Percentiles rank a stretch among this genome's conserved stretches.
phyloP scores from a whole-genome alignment of 78 protist genomes.

The Monocercomonoides exilis region DNA sequence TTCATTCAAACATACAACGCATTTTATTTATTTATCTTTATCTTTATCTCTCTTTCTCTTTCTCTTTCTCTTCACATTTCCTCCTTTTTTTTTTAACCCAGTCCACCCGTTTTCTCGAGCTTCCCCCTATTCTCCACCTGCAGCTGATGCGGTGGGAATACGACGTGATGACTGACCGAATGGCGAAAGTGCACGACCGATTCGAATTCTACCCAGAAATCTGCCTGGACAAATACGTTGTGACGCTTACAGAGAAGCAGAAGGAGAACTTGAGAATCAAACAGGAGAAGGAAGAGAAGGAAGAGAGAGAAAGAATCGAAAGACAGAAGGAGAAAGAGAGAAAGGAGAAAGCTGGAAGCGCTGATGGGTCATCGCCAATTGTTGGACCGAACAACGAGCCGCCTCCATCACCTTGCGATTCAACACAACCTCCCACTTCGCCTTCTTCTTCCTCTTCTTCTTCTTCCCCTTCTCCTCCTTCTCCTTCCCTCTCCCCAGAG shows the following conservation, averaged over 20 bases:
- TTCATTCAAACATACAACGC: no score
- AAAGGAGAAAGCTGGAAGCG: constrained; percentile 32
- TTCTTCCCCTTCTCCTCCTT: neutral
- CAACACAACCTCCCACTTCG: neutral
- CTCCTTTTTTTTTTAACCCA: neutral
- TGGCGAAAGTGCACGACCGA: constrained; percentile 73
- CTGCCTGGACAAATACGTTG: no score
- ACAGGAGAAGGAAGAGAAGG: neutral
- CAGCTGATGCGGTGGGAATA: constrained; percentile 93
- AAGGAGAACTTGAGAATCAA: neutral
- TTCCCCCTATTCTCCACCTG: constrained; percentile 87
- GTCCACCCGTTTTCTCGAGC: constrained; percentile 36
- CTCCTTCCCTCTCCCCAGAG: neutral
- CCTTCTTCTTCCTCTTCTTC: neutral
- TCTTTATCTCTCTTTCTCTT: no score
- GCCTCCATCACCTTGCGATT: constrained; percentile 34
- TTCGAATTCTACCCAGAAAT: no score
- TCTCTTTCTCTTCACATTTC: no score
- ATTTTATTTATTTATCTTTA: no score
- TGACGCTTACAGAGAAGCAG: no score
- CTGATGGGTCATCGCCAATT: no score
- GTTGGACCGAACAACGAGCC: no score
- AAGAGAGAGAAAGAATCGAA: no score
- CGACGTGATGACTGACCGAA: no score
- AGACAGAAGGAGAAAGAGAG: no score